These are phyloP conservation scores for Talaromyces marneffei DNA, from an alignment of 2,329 filamentous ascomycete species.

Conservation along the genomic window DNA sequence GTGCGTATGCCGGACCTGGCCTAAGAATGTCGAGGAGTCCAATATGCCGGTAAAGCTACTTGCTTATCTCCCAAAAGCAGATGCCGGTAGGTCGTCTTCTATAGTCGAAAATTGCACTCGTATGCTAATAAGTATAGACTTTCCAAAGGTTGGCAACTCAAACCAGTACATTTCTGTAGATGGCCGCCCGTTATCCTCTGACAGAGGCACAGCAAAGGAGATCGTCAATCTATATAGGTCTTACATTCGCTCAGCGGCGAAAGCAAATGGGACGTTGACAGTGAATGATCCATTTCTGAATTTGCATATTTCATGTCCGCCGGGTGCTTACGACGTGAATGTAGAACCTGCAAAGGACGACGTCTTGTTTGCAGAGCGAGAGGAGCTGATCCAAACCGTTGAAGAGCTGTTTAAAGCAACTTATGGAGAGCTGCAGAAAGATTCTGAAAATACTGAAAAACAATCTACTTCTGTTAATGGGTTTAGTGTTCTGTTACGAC, in stretches of 20 bases:
- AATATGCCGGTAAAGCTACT: slow-evolving; percentile 37
- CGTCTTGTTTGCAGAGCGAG: slow-evolving; percentile 50
- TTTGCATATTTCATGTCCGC: slow-evolving; percentile 50
- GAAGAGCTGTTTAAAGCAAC: slow-evolving; percentile 40
- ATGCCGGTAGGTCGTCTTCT: slow-evolving; percentile 28
- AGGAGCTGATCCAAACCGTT: slow-evolving; percentile 38
- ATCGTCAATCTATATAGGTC: slow-evolving; percentile 48
- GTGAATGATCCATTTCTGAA: slow-evolving; percentile 52
- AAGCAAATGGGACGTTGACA: slow-evolving; percentile 18
- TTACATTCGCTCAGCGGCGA: slow-evolving; percentile 37
- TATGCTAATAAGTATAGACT: slow-evolving; percentile 30
- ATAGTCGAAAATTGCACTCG: not conserved
- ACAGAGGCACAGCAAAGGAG: slow-evolving; percentile 49
- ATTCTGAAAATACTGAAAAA: not conserved
- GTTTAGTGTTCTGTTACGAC: slow-evolving; percentile 22
- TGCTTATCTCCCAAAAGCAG: slow-evolving; percentile 46
- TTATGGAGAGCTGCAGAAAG: slow-evolving; percentile 28
- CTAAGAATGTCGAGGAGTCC: slow-evolving; percentile 20
- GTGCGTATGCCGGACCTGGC: slow-evolving; percentile 36
- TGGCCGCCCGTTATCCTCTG: slow-evolving; percentile 48
- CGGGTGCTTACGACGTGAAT: slow-evolving; percentile 55
- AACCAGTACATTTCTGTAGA: slow-evolving; percentile 54
- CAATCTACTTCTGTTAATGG: slow-evolving; percentile 3
- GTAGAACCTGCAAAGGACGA: slow-evolving; percentile 61
- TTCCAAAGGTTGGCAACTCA: slow-evolving; percentile 28